Base-by-base conservation (phyloP, 164 flowering plant genomes). In the Echeveria elegans region DNA sequence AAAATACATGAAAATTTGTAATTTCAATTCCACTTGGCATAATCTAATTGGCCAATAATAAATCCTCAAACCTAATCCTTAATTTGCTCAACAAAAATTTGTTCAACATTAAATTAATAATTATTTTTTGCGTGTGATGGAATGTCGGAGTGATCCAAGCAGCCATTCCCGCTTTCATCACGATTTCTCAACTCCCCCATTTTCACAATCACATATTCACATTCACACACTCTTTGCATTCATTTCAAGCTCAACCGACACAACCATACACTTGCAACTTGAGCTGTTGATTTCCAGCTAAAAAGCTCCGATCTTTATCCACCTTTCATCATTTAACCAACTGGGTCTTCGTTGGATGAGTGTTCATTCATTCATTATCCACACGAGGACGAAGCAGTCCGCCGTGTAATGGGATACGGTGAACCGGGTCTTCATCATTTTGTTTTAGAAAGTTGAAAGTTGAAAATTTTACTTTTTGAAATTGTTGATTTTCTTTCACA, bases 71-170 rank as follows among this genome's bases (percentile, higher is more conserved):
- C 7, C 3, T 3, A 34, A 34, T 34, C 37, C 37, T 34, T 7
- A 7, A 34, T 34, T n/a, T n/a, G n/a, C n/a, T n/a, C n/a, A n/a
- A n/a, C n/a, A n/a, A n/a, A n/a, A n/a, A n/a, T 34, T 7, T 34
- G 7, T 34, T 34, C 37, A 34, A 34, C 3, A 34, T 34, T 3
- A 34, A 34, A 34, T 34, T n/a, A n/a, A 34, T 34, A 34, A 34
- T n/a, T n/a, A 34, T 34, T 34, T 34, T n/a, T n/a, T n/a, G n/a
- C 37, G 37, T n/a, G n/a, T n/a, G 7, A 34, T 7, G 37, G 61
- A 29, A 56, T 56, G 61, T 56, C 32, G 61, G 61, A 56, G 61
- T 15, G 61, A 56, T 56, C 61, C 24, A 26, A 56, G 61, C 32
- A 56, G 61, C 23, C 61, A 56, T 56, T 56, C 18, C 32, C 61